These are phyloP conservation scores for Lasiosphaeris hirsuta DNA, from an alignment of 495 filamentous ascomycete genomes.

Conservation along the genomic window DNA sequence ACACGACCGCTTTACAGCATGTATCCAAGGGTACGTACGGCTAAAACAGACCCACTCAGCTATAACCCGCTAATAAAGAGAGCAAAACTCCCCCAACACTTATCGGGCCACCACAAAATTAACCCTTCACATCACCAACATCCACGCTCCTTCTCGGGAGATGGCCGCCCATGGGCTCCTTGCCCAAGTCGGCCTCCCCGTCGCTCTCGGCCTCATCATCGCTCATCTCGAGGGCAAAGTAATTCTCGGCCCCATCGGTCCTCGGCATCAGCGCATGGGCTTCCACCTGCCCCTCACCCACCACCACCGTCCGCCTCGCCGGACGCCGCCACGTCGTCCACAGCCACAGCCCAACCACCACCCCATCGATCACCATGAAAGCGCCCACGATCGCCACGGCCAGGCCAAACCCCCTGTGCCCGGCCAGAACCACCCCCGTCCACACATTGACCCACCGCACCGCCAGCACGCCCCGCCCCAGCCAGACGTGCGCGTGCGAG, in stretches of 20 bases:
- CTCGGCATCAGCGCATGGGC: constrained; percentile 13
- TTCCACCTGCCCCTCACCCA: background rate
- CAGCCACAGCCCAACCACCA: constrained; percentile 12
- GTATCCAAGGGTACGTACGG: no score
- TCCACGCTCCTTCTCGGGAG: no score
- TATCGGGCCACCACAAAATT: no score
- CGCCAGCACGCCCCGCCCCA: constrained; percentile 19
- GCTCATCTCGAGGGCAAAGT: constrained; percentile 28
- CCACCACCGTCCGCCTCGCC: background rate
- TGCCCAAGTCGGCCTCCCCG: constrained; percentile 11
- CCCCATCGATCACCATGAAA: constrained; percentile 16
- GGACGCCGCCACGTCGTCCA: constrained; percentile 12
- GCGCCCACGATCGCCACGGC: constrained; percentile 9
- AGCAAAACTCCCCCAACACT: no score
- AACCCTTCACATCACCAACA: no score
- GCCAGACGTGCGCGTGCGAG: constrained; percentile 25
- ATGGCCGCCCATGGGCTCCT: background rate
- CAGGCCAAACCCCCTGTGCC: constrained; percentile 6
- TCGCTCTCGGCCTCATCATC: constrained; percentile 27
- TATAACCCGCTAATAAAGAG: no score
- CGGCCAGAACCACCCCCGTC: constrained; percentile 20
- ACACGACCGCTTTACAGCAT: no score
- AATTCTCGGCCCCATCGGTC: constrained; percentile 13
- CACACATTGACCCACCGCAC: constrained; percentile 29
- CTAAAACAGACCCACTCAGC: no score